A percentile compares a stretch with the other conserved stretches of the same genome.
Conservation (phyloP, 2,329 filamentous ascomycete species). For the Sarocladium strictum region DNA sequence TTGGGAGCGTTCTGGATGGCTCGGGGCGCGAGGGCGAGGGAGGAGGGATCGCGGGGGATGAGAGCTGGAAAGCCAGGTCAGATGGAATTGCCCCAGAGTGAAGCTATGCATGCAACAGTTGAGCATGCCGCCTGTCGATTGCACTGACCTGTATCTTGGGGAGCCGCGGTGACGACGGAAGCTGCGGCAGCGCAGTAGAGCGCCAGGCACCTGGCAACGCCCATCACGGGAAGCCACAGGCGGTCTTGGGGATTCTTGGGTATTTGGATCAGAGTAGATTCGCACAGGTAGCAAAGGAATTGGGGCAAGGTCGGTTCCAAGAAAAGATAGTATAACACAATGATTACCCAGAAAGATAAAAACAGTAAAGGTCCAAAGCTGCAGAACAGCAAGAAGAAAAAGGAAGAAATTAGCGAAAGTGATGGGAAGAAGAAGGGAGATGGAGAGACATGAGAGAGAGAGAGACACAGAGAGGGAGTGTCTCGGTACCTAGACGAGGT, state of each 20-base stretch:
- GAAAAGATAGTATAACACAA: no score
- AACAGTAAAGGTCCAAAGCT: no score
- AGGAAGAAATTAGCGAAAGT: neutral
- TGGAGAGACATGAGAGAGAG: neutral
- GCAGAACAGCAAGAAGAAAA: neutral
- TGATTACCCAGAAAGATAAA: no score
- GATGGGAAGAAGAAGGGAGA: neutral
- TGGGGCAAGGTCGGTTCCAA: no score
- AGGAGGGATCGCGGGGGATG: constrained; percentile 7
- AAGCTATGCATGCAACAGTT: no score
- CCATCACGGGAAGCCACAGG: constrained; percentile 3
- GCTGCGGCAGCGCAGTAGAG: constrained; percentile 6
- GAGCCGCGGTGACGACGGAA: neutral
- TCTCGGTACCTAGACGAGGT: no score
- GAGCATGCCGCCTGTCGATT: no score
- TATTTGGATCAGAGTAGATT: no score
- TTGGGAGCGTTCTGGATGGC: constrained; percentile 27
- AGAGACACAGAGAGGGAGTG: neutral
- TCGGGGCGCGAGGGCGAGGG: constrained; percentile 16
- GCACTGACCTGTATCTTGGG: neutral
- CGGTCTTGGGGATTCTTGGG: neutral
- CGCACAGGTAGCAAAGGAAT: neutral
- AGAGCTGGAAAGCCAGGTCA: neutral
- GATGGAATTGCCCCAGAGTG: neutral
- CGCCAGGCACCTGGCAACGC: constrained; percentile 7